Evolutionary conservation across 1,284 basidiomycete species (phyloP), one percentile per base, ranked within the genome.

Genomic region (Trametes polyzona): DNA sequence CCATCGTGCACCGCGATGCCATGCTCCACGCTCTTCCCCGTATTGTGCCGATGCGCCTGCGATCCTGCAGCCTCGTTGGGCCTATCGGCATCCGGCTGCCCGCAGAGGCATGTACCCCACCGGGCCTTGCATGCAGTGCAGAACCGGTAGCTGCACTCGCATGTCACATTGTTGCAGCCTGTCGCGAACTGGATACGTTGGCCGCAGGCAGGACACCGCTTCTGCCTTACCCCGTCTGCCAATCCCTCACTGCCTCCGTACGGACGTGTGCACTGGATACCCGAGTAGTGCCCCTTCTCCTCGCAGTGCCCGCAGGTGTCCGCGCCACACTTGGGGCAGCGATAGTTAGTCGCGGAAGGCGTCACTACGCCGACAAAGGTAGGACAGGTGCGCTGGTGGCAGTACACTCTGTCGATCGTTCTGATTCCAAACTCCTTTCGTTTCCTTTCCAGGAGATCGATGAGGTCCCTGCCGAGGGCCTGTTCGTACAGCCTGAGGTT

Each of bases 41-140:
- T 35, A 19, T 19, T 39, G 36, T 57, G 72, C 36, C 76, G 74
- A 9, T 62, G 59, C 4, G 72, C 71, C 24, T 65, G 58, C 21
- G 64, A 46, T 35, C 65, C 52, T 8, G 69, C 72, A 5, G 59
- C 65, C 1, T 63, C 66, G 0, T 76, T 1, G 4, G 83, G 70
- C 26, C 76, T 67, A 0, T 55, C 43, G 59, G 84, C 83, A 17
- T 84, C 82, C 81, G 82, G 84, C 40, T 83, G 82, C 0, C 73
- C 73, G 58, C 83, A 86, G 0, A 2, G 8, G 59, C 83, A 84
- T 0, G 68, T 73, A 69, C 83, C 84, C 83, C 83, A 84, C 2
- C 57, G 71, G n/a, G 66, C 76, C 0, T 78, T 80, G 61, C 83
- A 86, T 1, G 82, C 55, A 58, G 85, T 73, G 58, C 74, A 74